Evolutionary conservation across 306 rosid species (phyloP), one percentile per base, ranked within the genome.

Genomic region (Betula pendula): DNA sequence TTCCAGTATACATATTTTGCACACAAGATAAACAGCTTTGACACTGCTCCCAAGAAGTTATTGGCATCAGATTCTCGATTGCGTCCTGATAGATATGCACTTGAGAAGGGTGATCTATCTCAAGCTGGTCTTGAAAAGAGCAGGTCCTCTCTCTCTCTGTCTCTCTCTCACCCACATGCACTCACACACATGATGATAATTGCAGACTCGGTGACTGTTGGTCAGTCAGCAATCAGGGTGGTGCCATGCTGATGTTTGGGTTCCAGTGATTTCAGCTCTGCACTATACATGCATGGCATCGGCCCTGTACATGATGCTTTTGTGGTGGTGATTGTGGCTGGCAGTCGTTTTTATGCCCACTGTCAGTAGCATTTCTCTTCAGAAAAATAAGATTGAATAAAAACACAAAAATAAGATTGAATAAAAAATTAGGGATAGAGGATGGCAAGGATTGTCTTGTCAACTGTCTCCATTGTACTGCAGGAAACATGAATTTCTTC

Each of bases 1-100:
- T 96, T 84, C 81, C 97, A 96, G 80, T 96, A 89, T 83, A 96
- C 99, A 53, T 38, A 96, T 87, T 96, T 96, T 84, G 99, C 99
- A 25, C 99, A 92, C 83, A 92, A 91, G 85, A 77, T 96, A 52
- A 96, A 92, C 90, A 91, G 98, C 89, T 92, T 92, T 62, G 92
- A 87, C 82, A 89, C 97, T 47, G 98, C 98, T 75, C 98, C 99
- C 42, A 96, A 89, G 71, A 91, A 86, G 86, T 80, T 96, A 85
- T 75, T 96, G 79, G 91, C 94, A 24, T 92, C 97, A 0, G 98
- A 96, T 80, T 96, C 99, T 45, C 97, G 98, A 42, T 84, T 96
- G 62, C 96, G 98, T 35, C 96, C 99, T 8, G 98, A 96, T 81
- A 88, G 99, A 85, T 51, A 48, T 77, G 99, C 98, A 53, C 96